Base-by-base conservation (phyloP, 345 rosid genomes). In the Salix arbutifolia region DNA sequence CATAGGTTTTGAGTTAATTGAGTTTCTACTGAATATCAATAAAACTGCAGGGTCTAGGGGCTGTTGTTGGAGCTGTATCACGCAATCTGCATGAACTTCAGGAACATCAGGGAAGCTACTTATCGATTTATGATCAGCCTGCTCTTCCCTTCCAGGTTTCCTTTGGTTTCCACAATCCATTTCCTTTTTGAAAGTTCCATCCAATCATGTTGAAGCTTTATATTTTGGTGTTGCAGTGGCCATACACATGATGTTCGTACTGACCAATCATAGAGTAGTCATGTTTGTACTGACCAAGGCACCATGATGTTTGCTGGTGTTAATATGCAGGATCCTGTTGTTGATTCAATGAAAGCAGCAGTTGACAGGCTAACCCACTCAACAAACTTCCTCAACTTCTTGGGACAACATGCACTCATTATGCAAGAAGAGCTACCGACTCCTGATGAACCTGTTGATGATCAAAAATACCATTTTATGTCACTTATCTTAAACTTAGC, bases 71-170 rank as follows among this genome's bases (percentile, higher is more conserved):
- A 64, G 99, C 99, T 21, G 80, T 96, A 75, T 96, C 99, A 46
- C 97, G 99, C 48, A 96, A 96, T 87, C 97, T 96, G 73, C 98
- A 95, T 75, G 98, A 96, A 70, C 98, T 96, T 82, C 98, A 94
- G 81, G 98, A 90, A 76, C 89, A 90, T 37, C 93, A 91, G 76
- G 99, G 98, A 87, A 96, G 99, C 86, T 91, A 89, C 84, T 78
- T 91, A 72, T 96, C 99, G 35, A 92, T 96, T 62, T 96, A 92
- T 83, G 99, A 96, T 85, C 90, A 92, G 69, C 96, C 99, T 42
- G 90, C 83, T 77, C 91, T 91, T 76, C 93, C 96, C 4, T 86
- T 90, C 78, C 92, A 96, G 94, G 97, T 91, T 82, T 73, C 69
- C 79, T 71, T 82, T n/a, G 13, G 38, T 71, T 74, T 73, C 68